Base-by-base conservation (phyloP, 768 basidiomycete genomes). In the Tylopilus cervinicoccineus region DNA sequence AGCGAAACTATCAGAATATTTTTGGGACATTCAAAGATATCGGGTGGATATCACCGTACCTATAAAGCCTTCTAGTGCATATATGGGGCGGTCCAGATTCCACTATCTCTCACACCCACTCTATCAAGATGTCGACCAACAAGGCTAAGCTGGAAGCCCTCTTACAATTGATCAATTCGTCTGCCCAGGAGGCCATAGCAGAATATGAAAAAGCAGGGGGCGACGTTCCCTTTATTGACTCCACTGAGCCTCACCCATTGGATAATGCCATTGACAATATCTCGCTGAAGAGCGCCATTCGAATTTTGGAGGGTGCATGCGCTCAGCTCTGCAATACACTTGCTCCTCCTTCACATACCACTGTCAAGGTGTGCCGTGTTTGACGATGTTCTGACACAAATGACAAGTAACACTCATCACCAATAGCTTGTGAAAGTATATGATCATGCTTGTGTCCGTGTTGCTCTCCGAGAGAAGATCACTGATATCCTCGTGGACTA, bases 261-360 rank as follows among this genome's bases (percentile, higher is more conserved):
- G 73, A 74, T 38, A 36, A 52, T 24, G 55, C 58, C 7, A 26
- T 51, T 12, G 57, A 68, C 38, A 48, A 56, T 1, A 43, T 60
- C 19, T 55, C 49, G 0, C 46, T 69, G 34, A 65, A 58, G 53
- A 45, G 43, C 13, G 53, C 63, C 1, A 31, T 70, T 31, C 56
- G 61, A n/a, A 62, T 49, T 2, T 53, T 70, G n/a, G 68, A 71
- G 47, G 71, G 70, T 33, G 70, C 70, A 38, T 69, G 69, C 49
- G 57, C 58, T 14, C 71, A 69, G 48, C 34, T 72, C 26, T 68
- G 69, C 48, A 41, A 61, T 9, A 65, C 67, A 13, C 57, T 71
- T 13, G 68, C 69, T 10, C 69, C 60, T 0, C 71, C 70, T 17
- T 45, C 55, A 5, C 70, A 70, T 38, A 63, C 58, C 8, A 57